Evolutionary conservation across 306 rosid genomes (phyloP).

Genomic region (Casuarina glauca): DNA sequence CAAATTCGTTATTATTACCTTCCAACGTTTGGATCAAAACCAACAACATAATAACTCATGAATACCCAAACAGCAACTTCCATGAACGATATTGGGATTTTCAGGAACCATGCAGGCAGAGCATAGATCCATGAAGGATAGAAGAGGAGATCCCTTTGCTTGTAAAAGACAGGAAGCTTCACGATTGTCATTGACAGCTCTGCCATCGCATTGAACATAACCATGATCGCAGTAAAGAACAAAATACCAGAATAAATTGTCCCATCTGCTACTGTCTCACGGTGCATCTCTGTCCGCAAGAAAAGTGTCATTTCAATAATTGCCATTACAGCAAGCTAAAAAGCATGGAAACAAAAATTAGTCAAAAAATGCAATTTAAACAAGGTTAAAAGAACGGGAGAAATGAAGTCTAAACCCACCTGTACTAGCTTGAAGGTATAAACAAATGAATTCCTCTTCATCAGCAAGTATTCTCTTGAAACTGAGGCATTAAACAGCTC

Average conservation of each 20-base stretch:
- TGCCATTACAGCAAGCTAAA: constrained; percentile 66
- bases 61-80: constrained; percentile 84
- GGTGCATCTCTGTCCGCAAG: constrained; percentile 67
- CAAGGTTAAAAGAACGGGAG: background rate
- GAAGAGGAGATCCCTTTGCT: constrained; percentile 89
- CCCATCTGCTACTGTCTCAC: constrained; percentile 59
- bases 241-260: constrained; percentile 82
- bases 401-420: constrained; percentile 37
- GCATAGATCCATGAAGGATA: constrained; percentile 90
- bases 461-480: constrained; percentile 79
- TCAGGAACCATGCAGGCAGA: constrained; percentile 83
- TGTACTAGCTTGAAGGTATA: constrained; percentile 72
- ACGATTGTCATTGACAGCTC: constrained; percentile 63
- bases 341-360: constrained; percentile 10
- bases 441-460: constrained; percentile 84
- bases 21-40: constrained; percentile 76
- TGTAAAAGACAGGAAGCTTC: constrained; percentile 87
- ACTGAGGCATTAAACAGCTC: constrained; percentile 70
- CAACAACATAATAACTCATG: constrained; percentile 78
- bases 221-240: constrained; percentile 59
- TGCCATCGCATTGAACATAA: constrained; percentile 76
- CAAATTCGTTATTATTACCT: constrained; percentile 43
- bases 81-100: constrained; percentile 66
- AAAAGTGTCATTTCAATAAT: constrained; percentile 66
- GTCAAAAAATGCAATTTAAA: too few species aligned